phyloP scores from a whole-genome alignment of 2,329 filamentous ascomycete genomes.

The Talaromyces sp. region DNA sequence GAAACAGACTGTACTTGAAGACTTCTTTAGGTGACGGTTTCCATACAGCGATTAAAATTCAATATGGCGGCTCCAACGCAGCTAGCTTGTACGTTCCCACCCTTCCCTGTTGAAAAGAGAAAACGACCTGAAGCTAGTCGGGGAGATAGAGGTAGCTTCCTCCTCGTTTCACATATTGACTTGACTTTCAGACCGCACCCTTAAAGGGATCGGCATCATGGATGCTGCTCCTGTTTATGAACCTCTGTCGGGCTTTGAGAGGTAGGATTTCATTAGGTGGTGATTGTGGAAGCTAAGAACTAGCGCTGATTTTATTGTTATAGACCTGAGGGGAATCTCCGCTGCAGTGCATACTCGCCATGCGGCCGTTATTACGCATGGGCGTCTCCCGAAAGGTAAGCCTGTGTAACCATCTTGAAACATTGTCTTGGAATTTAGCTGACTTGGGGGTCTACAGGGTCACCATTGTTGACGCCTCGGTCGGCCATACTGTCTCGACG shows the following conservation, averaged over 20 bases:
- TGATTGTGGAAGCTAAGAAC: neutral
- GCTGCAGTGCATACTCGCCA: constrained; percentile 93
- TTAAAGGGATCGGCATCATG: constrained; percentile 92
- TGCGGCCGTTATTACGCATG: constrained; percentile 96
- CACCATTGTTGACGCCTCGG: constrained; percentile 78
- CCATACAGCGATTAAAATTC: constrained; percentile 19
- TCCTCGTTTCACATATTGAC: constrained; percentile 19
- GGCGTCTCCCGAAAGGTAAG: constrained; percentile 77
- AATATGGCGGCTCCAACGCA: constrained; percentile 86
- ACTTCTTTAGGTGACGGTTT: constrained; percentile 15
- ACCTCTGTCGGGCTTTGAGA: constrained; percentile 75
- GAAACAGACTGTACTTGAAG: constrained; percentile 3
- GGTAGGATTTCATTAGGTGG: constrained; percentile 38
- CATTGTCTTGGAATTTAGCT: constrained; percentile 1
- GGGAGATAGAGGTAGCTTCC: neutral
- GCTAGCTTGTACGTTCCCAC: constrained; percentile 71
- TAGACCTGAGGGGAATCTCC: constrained; percentile 85
- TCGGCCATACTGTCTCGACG: constrained; percentile 72
- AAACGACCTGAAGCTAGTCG: neutral
- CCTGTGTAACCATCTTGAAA: constrained; percentile 4
- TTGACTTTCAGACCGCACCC: constrained; percentile 72
- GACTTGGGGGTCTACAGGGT: constrained; percentile 56
- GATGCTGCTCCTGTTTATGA: constrained; percentile 89
- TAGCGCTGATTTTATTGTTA: neutral
- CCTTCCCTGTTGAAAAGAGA: neutral